These are phyloP conservation scores for Chrysanthemum makinoi DNA, from an alignment of 129 eudicot genomes.

Conservation along the genomic window DNA sequence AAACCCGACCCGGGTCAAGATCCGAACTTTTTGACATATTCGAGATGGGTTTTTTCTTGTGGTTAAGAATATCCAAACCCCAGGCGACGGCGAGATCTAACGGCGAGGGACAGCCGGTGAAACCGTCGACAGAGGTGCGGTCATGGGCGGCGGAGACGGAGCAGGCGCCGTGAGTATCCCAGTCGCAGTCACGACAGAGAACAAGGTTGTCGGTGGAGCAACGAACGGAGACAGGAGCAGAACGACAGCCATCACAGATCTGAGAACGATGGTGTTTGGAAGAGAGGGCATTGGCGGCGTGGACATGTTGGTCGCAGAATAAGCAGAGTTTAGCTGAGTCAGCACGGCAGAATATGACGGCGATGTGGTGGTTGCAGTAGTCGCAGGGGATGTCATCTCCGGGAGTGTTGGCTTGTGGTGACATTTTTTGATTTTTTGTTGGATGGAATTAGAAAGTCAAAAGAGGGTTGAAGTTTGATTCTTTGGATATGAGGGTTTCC, in stretches of 20 bases:
- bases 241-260: constrained; percentile 75
- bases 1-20: no score
- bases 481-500: constrained; percentile 17
- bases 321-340: constrained; percentile 83
- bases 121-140: constrained; percentile 48
- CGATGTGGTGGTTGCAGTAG: constrained; percentile 51
- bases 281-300: constrained; percentile 88
- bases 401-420: constrained; percentile 11
- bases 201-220: constrained; percentile 62
- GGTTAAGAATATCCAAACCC: constrained; percentile 41
- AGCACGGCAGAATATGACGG: constrained; percentile 77
- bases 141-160: constrained; percentile 38
- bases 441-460: background rate
- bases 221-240: constrained; percentile 50
- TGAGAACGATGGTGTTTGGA: constrained; percentile 71
- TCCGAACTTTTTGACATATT: no score
- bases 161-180: constrained; percentile 50
- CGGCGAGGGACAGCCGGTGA: constrained; percentile 63
- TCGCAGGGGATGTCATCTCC: constrained; percentile 42
- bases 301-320: constrained; percentile 75
- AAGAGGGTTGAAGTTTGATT: background rate
- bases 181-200: constrained; percentile 68
- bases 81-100: constrained; percentile 49
- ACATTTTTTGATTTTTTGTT: background rate
- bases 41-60: background rate